Evolutionary conservation across 1,284 basidiomycete species (phyloP), one percentile per base, ranked within the genome.

Genomic region (Ceratobasidium sp.): DNA sequence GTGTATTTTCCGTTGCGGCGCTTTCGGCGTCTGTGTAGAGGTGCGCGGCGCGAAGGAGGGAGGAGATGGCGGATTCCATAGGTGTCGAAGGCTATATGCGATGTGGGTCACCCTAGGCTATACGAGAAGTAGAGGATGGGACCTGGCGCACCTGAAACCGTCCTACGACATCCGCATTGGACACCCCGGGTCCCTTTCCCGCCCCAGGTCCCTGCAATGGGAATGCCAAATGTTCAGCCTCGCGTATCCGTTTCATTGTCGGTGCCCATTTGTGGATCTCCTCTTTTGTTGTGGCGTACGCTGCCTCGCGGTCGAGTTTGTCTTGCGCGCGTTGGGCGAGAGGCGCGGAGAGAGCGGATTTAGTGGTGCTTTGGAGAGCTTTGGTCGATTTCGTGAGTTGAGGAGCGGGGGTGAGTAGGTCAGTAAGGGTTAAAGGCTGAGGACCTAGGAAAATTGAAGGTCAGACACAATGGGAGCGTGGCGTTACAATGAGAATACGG

Each of bases 251-350:
- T 80, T 91, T 91, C 89, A 97, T 98, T 1, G 94, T 92, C 9
- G 88, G 88, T 56, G 88, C 88, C 96, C 96, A 99, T 82, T 96
- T 97, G 76, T 93, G 88, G 2, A 96, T 92, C 79, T 98, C 96
- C 76, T 88, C 87, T 78, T 94, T 94, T 2, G 95, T 97, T 80
- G 92, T 87, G 77, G 95, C 92, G 80, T 98, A 98, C 0, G 96
- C 97, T 3, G 95, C 96, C 79, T 95, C 89, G 54, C 96, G 89
- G 77, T 98, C 95, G 0, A 98, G 82, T 56, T 92, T 89, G 75
- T 98, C 95, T 79, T 98, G 94, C 0, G 89, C 87, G 40, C 94
- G 86, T 30, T 89, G 88, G 2, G 95, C 94, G 0, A 98, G 83
- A 0, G 97, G 97, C 0, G 94, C 95, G 3, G 92, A 82, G 2